Base-by-base conservation (phyloP, 2,329 filamentous ascomycete genomes). In the Delphinella strobiligena region DNA sequence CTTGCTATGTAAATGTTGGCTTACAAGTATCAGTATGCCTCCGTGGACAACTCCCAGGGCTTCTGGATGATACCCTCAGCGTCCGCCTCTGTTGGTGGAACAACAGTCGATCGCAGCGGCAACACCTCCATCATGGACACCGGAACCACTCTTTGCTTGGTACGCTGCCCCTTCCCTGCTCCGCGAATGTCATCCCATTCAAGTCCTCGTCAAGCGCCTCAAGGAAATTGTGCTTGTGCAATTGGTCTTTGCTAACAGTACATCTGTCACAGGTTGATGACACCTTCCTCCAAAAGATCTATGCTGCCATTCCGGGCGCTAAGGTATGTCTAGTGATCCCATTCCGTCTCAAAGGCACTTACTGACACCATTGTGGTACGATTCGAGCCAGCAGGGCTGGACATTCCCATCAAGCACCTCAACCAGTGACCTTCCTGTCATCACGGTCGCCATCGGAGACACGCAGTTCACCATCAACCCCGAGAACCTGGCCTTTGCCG, bases 81-180 rank as follows among this genome's bases (percentile, higher is more conserved):
- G 5, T 72, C 69, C 0, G 68, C 68, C 16, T 67, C 65, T 1
- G 62, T 85, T 46, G 75, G 75, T 47, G 76, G 73, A 41, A 63
- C 71, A 44, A 63, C 61, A 1, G 57, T 78, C 19, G 36, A 59
- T 1, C 64, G 69, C 8, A 53, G 61, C 3, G 67, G 65, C 35
- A 83, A 83, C 59, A 76, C 63, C 19, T 78, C 80, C 34, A 82
- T 85, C 48, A 75, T 72, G 24, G 81, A 85, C 54, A 85, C 80
- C 0, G 80, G 79, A 40, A 83, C 80, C 19, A 80, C 79, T 1
- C 68, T 85, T 36, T 72, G 72, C 1, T 66, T 85, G 22, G 65
- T 27, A 27, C 12, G 22, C 12, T 7, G n/a, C n/a, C n/a, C n/a
- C n/a, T 79, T 15, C 72, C 74, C 17, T 54, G 66, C 40, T 48